Base-by-base conservation (phyloP, 2,329 filamentous ascomycete species). In the Colletotrichum tamarilloi region DNA sequence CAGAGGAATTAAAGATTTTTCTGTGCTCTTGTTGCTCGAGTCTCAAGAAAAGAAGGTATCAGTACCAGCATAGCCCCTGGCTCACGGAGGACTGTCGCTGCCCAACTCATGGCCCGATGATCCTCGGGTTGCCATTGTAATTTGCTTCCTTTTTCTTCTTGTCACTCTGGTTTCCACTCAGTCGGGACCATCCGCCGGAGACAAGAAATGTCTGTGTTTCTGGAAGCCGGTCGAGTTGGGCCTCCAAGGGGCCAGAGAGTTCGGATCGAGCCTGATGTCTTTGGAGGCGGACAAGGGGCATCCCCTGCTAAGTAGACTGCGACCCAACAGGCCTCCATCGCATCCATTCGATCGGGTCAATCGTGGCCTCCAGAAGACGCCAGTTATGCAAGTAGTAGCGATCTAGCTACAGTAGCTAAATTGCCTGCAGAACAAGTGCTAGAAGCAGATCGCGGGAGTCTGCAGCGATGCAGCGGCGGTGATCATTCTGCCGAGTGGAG, bases 41-140 rank as follows among this genome's bases (percentile, higher is more conserved):
- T 8, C 38, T 42, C 38, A 3, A 42, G 38, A 19, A 14, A 42
- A n/a, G 35, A 60, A 58, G 52, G 42, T 46, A 56, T 14, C 26
- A n/a, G 63, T 24, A 28, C 30, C 59, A 53, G 56, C 64, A 53
- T 66, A 65, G 56, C 62, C 71, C 66, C 58, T 64, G 52, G 58
- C 62, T 69, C 58, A 67, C 16, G 58, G 60, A 62, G 26, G 16
- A 30, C 56, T 49, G 30, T 73, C 55, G 73, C 57, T 75, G 73
- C 73, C 73, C 71, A 67, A 75, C 62, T 11, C 24, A 26, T 62
- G 57, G 71, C 66, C 73, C 49, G 65, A 75, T 46, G 52, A 24
- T 53, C 42, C 62, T 67, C 42, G 22, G 58, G 60, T 66, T 8
- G 35, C 55, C 26, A 57, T 8, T 56, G 59, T 55, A 71, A 65